Percentiles rank a stretch among this genome's conserved stretches.
phyloP scores from a whole-genome alignment of 768 basidiomycete genomes.

The Peribolospora kevripleyi region DNA sequence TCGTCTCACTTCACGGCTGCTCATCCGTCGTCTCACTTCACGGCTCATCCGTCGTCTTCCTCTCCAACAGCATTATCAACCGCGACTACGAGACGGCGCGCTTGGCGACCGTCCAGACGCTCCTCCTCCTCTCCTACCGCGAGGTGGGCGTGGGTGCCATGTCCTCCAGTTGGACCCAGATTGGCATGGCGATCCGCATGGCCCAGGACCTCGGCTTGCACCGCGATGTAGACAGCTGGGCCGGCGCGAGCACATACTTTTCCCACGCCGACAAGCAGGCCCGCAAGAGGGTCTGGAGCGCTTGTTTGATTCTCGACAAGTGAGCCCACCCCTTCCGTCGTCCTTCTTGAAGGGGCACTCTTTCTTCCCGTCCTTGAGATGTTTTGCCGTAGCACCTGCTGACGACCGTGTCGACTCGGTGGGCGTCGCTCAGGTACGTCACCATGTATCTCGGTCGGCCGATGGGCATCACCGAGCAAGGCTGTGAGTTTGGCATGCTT shows the following conservation, averaged over 20 bases:
- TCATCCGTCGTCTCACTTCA: background rate
- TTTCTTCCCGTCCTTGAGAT: too few species aligned
- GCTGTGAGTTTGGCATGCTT: slow-evolving; percentile 11
- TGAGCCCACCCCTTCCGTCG: background rate
- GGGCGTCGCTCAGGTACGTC: background rate
- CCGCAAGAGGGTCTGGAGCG: slow-evolving; percentile 18
- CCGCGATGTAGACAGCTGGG: slow-evolving; percentile 13
- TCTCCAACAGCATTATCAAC: slow-evolving; percentile 10
- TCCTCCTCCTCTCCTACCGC: slow-evolving; percentile 57
- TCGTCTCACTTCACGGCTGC: background rate
- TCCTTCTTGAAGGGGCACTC: background rate
- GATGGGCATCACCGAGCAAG: slow-evolving; percentile 15
- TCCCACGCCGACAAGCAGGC: slow-evolving; percentile 17
- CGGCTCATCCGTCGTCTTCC: too few species aligned
- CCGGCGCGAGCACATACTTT: slow-evolving; percentile 13
- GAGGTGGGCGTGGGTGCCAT: slow-evolving; percentile 69
- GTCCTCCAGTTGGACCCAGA: slow-evolving; percentile 65
- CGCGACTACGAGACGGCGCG: slow-evolving; percentile 45
- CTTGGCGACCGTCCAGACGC: slow-evolving; percentile 49
- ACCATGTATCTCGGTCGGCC: slow-evolving; percentile 9
- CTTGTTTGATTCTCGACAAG: slow-evolving; percentile 14
- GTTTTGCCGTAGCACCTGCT: too few species aligned
- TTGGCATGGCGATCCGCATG: slow-evolving; percentile 61
- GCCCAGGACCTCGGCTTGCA: slow-evolving; percentile 15
- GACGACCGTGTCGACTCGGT: too few species aligned